Evolutionary conservation across 2,329 filamentous ascomycete species (phyloP), one percentile per base, ranked within the genome.

Genomic region (Penicillium glabrum): DNA sequence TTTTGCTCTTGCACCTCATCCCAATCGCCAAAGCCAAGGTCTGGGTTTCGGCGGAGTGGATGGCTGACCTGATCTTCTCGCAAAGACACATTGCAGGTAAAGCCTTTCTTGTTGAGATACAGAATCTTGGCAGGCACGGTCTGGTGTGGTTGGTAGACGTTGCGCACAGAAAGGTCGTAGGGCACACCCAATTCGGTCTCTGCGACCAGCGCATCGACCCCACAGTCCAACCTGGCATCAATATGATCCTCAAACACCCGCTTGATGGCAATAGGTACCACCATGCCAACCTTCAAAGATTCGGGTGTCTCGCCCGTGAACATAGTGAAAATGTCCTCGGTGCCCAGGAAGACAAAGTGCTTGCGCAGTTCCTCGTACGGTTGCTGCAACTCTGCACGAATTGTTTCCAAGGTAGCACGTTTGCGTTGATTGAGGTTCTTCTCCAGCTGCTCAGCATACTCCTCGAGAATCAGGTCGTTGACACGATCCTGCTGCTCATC

Each of bases 371-470:
- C 95, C 76, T 99, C 95, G 72, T 96, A 99, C 0, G 95, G 93
- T 21, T 89, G 88, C 68, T 95, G 90, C 50, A 99, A 80, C 75
- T 99, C 95, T 16, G 91, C 93, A 61, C 95, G 90, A 69, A 99
- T 99, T 0, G 92, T 96, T 75, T 99, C 95, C 13, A 99, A 82
- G 1, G 95, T 99, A 1, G 93, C 93, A 56, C 95, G 90, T 80
- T 99, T 99, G 63, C 90, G 87, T 73, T 97, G 93, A 67, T 91
- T 92, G 72, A 96, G 93, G 67, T 96, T 96, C 64, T 85, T 88
- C 78, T 97, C 90, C 62, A 99, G 82, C 78, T 99, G 93, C 69
- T 96, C 91, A 0, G 95, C 95, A 69, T 99, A 99, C 74, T 98
- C 92, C 74, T 99, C 95, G 4, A 99, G 82, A 59, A 97, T 92